Base-by-base conservation (phyloP, 192 early-diverging fungal genomes). In the Entomortierella chlamydospora region DNA sequence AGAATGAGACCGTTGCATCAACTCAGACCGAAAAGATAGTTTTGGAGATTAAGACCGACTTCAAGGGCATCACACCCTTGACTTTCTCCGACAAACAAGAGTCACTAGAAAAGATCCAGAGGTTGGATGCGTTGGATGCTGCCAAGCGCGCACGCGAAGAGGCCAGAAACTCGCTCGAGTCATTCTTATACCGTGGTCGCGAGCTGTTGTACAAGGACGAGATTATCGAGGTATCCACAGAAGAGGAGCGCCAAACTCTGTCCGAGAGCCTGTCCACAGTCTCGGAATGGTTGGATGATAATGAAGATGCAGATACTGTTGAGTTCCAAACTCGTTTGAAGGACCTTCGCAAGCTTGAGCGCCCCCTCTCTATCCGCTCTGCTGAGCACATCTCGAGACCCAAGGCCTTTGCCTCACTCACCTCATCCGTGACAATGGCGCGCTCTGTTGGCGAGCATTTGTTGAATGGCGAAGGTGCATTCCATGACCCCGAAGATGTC, bases 121-220 rank as follows among this genome's bases (percentile, higher is more conserved):
- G 79, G 60, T 65, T 87, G 31, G 64, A 64, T 37, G 47, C 52
- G 2, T 84, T 99, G 84, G 96, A 99, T 67, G 64, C 76, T 31
- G 86, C 87, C 62, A 93, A 92, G 61, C 86, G 84, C 34, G 86
- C 87, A 8, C 90, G 89, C 39, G 95, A 95, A 82, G 93, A 91
- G 73, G 94, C 96, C 23, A 79, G 87, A 43, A 99, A 99, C 84
- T 85, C 84, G 55, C 87, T 99, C 25, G 98, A 99, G 80, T 83
- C 94, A 3, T 97, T 94, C 82, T 84, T 98, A 33, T 99, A 98
- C 83, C 89, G 88, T 37, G 79, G 90, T 42, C 93, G 93, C 55
- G 96, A 97, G 57, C 88, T 95, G 57, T 82, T 94, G 53, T 88
- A 94, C 50, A 91, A 95, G 57, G 93, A 95, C 34, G 89, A 89